Evolutionary conservation across 225 moss, liverwort and hornwort species (phyloP).

Genomic region (Marchantia paleacea): DNA sequence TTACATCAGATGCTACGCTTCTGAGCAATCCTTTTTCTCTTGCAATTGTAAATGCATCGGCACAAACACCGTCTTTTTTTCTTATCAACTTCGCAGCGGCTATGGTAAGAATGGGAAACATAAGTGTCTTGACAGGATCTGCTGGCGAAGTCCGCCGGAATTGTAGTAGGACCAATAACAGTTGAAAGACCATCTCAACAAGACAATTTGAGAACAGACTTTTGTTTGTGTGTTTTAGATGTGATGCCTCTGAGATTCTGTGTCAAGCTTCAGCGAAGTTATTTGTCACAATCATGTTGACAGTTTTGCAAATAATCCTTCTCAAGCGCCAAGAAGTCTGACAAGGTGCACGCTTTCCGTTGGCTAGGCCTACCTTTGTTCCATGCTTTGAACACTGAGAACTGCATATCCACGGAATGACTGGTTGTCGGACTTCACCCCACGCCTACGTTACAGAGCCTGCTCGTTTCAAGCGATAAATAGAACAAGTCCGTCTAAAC

Average conservation of each 20-base stretch:
- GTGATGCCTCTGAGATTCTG: not conserved
- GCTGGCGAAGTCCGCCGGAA: conserved; percentile 15
- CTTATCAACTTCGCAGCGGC: conserved; percentile 16
- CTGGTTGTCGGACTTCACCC: no score
- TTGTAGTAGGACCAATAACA: conserved; percentile 19
- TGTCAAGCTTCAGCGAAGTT: not conserved
- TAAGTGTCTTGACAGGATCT: conserved; percentile 21
- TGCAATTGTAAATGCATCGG: not conserved
- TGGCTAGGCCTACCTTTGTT: no score
- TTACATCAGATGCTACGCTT: conserved; percentile 39
- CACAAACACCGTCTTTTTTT: conserved; percentile 6
- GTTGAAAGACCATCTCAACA: conserved; percentile 12
- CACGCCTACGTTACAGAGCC: no score
- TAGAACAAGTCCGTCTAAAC: no score
- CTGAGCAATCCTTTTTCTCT: conserved; percentile 22
- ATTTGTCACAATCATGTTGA: not conserved
- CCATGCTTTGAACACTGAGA: no score
- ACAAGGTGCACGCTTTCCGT: no score
- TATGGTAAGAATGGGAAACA: conserved; percentile 28
- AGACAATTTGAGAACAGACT: not conserved
- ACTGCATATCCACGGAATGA: no score
- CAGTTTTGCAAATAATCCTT: not conserved
- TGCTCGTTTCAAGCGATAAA: no score
- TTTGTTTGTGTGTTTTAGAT: not conserved
- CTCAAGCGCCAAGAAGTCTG: not conserved